phyloP scores from a whole-genome alignment of 768 basidiomycete species.

The Sarcomyxa edulis region DNA sequence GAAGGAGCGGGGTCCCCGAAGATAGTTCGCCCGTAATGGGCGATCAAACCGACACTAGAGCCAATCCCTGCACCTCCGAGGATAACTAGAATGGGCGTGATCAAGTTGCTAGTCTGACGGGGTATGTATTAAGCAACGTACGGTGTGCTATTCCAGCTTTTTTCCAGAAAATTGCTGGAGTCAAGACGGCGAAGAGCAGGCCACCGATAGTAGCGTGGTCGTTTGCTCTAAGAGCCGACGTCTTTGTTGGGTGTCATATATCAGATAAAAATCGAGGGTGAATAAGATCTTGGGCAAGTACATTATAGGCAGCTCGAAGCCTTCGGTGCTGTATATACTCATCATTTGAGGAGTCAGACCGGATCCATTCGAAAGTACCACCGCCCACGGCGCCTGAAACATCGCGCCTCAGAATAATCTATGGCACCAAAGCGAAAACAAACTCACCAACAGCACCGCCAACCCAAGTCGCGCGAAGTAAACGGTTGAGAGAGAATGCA shows the following conservation, averaged over 20 bases:
- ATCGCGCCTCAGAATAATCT: constrained; percentile 1
- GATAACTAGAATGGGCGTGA: constrained; percentile 39
- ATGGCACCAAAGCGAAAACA: background rate
- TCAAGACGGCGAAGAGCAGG: constrained; percentile 55
- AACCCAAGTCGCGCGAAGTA: constrained; percentile 70
- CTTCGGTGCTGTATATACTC: constrained; percentile 44
- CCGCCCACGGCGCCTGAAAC: constrained; percentile 41
- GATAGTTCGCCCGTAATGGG: constrained; percentile 49
- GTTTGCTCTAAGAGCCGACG: constrained; percentile 52
- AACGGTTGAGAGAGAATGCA: constrained; percentile 54
- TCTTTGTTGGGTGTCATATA: constrained; percentile 33
- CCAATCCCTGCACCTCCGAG: constrained; percentile 71
- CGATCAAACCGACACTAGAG: constrained; percentile 50
- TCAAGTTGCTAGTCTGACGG: background rate
- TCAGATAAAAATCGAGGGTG: constrained; percentile 3
- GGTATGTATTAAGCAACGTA: constrained; percentile 23
- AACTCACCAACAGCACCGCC: constrained; percentile 55
- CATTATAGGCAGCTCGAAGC: constrained; percentile 53
- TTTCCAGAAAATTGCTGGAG: constrained; percentile 72
- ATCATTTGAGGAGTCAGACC: constrained; percentile 49
- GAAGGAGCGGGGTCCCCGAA: constrained; percentile 48
- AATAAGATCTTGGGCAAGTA: constrained; percentile 19
- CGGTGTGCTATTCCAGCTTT: constrained; percentile 56
- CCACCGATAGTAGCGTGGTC: constrained; percentile 76
- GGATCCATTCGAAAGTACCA: constrained; percentile 56